Evolutionary conservation across 169 alveolate genomes (phyloP), one percentile per base, ranked within the genome.

Genomic region (Eimeria zaria): DNA sequence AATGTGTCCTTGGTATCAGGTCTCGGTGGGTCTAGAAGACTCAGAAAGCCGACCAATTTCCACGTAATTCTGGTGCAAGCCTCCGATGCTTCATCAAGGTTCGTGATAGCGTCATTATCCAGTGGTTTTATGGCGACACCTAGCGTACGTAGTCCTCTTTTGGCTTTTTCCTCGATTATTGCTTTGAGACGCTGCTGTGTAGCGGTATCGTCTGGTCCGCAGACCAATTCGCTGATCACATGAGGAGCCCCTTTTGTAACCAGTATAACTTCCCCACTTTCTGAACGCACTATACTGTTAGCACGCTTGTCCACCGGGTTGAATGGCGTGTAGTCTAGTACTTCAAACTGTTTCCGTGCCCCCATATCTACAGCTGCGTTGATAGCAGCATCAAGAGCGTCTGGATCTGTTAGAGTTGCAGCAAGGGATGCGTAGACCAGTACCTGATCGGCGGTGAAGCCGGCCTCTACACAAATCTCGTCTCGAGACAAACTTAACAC

Each of bases 401-500:
- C 97, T 6, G 97, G 97, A 14, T 84, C 95, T 22, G 88, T 94
- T 33, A 78, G 60, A 74, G 76, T 95, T 39, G 97, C 71, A 44
- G 97, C 97, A 30, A 97, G 89, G 36, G 96, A 80, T 2, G 98
- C 98, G 51, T 69, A 80, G 36, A 93, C 88, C 36, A 94, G 91
- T 27, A 97, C 53, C 24, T 95, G 93, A 41, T 96, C 80, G 33
- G 84, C 55, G 39, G 94, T 90, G 95, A 55, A 69, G 27, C 97
- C 96, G 51, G 83, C 58, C 96, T 96, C 97, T 27, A 39, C 51
- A 62, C 44, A 41, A 55, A 60, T 44, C 60, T 96, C 97, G 67
- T 76, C 97, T 33, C 89, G 67, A 64, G 76, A 78, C 41, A 99
- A 98, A 58, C 97, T 96, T 98, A 99, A 98, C 89, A 97, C 95